phyloP scores from a whole-genome alignment of 169 alveolate species.

The Plasmodium fragile region DNA sequence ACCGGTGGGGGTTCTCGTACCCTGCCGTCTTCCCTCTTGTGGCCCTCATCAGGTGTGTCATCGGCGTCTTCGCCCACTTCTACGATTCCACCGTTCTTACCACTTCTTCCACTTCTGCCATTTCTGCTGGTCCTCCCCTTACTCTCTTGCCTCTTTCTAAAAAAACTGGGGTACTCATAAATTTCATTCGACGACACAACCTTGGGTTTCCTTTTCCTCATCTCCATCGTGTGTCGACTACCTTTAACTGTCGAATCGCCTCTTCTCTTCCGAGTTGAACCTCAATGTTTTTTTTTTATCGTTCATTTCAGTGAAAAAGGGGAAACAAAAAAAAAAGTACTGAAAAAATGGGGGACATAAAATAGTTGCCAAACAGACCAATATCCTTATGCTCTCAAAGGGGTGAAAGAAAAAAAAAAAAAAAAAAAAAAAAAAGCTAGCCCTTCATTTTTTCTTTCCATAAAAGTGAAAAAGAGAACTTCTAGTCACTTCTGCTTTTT shows the following conservation, averaged over 20 bases:
- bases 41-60: neutral
- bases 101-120: neutral
- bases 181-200: neutral
- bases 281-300: neutral
- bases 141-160: neutral
- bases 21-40: neutral
- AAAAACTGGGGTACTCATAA: slow-evolving; percentile 9
- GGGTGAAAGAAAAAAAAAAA: neutral
- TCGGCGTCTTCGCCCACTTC: neutral
- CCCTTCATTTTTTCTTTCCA: neutral
- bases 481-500: neutral
- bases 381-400: neutral
- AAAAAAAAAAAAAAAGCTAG: neutral
- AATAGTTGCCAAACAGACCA: neutral
- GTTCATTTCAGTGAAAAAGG: neutral
- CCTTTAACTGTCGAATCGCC: neutral
- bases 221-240: neutral
- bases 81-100: neutral
- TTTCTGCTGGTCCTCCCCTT: neutral
- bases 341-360: neutral
- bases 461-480: neutral
- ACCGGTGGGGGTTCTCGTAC: neutral
- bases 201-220: slow-evolving; percentile 5
- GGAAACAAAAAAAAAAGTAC: neutral
- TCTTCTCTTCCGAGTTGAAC: neutral